Base-by-base conservation (phyloP, 768 basidiomycete species). In the Mycena leptocephala region DNA sequence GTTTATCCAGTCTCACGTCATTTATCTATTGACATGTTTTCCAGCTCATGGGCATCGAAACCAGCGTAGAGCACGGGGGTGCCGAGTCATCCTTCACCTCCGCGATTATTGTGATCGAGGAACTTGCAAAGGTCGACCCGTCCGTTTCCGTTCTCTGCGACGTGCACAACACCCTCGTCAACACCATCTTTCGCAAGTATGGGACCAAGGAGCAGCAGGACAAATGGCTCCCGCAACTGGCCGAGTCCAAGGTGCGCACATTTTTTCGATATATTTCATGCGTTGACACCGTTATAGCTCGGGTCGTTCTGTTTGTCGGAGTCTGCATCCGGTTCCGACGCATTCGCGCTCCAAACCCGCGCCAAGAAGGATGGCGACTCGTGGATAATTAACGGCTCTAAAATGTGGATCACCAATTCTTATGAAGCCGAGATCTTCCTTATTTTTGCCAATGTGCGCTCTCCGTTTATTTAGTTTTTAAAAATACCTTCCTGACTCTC, bases 361-460 rank as follows among this genome's bases (percentile, higher is more conserved):
- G 98, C 98, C 20, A 94, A 90, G 83, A 95, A 95, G 84, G 94
- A 96, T 58, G 97, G 96, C 22, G 92, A 95, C 79, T 84, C 94
- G 83, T 99, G 94, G 91, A 87, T 97, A 35, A 83, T 99, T 67
- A 97, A 97, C 79, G 98, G 98, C n/a, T 96, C 96, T 70, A 99
- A 99, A 89, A 97, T 98, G 97, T 98, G 97, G 97, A 98, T 99
- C 74, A 98, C 97, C 30, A 99, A 99, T 85, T 97, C 97, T 0
- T 90, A 92, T 73, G 96, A 97, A 85, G 97, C 96, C 1, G 95
- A 97, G 58, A 90, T 97, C 48, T 95, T 95, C 88, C 93, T 98
- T 79, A 95, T 99, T 62, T 99, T 99, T 76, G 98, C 98, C 65
- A 99, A 96, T 76, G 96, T 97, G 72, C 74, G 91, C 82, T 56